Conservation (phyloP, 306 rosid species). For the Lathyrus aphaca region DNA sequence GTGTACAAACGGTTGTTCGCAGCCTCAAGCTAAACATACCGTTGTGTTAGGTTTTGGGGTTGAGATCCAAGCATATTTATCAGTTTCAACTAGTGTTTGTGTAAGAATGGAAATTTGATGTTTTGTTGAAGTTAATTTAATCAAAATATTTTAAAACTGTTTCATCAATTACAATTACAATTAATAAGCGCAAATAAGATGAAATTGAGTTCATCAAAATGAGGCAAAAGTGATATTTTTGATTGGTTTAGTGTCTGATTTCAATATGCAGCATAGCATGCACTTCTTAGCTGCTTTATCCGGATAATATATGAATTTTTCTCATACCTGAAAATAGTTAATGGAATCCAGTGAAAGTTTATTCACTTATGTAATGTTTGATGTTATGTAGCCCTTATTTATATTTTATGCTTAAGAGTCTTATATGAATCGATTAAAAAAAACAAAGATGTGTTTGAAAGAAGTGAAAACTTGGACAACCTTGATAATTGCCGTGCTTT, state of each 20-base stretch:
- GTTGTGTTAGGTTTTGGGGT: neutral
- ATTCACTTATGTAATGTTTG: slow-evolving; percentile 8
- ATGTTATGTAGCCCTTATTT: slow-evolving; percentile 28
- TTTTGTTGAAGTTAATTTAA: neutral
- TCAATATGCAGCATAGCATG: neutral
- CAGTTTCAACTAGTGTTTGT: neutral
- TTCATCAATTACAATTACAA: neutral
- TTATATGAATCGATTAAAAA: neutral
- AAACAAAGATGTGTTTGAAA: slow-evolving; percentile 7
- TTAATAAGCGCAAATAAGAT: too few relatives aligned
- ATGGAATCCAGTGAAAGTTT: slow-evolving; percentile 10
- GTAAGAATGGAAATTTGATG: slow-evolving; percentile 18
- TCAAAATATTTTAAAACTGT: neutral
- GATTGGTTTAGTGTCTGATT: neutral
- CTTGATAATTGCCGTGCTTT: slow-evolving; percentile 26
- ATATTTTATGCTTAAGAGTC: neutral
- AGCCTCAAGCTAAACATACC: neutral
- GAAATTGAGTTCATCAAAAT: too few relatives aligned
- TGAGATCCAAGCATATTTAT: too few relatives aligned
- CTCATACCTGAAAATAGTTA: neutral
- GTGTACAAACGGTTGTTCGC: neutral
- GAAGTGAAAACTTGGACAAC: slow-evolving; percentile 17
- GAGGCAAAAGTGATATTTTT: neutral
- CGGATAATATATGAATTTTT: slow-evolving; percentile 20
- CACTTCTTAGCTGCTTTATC: slow-evolving; percentile 10